Percentiles rank a stretch among this genome's conserved stretches.
Evolutionary conservation across 257 asterid species (phyloP).

Genomic region (Solanum arcanum): DNA sequence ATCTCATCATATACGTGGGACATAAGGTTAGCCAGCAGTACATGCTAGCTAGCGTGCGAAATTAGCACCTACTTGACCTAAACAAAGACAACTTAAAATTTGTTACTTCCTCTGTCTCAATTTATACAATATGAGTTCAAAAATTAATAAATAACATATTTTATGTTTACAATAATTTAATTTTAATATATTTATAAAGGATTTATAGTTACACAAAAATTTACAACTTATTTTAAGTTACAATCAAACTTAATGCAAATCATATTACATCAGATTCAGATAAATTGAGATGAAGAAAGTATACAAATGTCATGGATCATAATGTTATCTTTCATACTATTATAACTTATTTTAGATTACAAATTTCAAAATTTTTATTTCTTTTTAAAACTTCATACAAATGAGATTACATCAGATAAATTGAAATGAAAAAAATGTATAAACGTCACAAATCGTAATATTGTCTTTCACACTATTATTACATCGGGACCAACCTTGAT

Average conservation of each 20-base stretch:
- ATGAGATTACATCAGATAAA: neutral
- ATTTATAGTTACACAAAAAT: neutral
- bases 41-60: neutral
- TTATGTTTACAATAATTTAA: neutral
- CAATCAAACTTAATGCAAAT: neutral
- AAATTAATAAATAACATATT: neutral
- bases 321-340: neutral
- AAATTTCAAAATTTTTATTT: neutral
- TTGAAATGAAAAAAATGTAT: neutral
- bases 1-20: neutral
- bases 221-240: neutral
- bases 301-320: neutral
- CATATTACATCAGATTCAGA: neutral
- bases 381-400: neutral
- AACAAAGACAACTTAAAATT: neutral
- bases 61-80: neutral
- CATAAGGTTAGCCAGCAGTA: neutral
- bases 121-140: neutral
- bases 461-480: neutral
- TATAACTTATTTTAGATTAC: neutral
- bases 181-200: neutral
- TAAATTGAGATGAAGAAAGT: neutral
- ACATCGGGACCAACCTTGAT: neutral
- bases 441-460: neutral
- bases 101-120: neutral